Percentiles rank a stretch among this genome's conserved stretches.
Evolutionary conservation across 257 asterid genomes (phyloP).

Genomic region (Jacaranda mimosifolia): DNA sequence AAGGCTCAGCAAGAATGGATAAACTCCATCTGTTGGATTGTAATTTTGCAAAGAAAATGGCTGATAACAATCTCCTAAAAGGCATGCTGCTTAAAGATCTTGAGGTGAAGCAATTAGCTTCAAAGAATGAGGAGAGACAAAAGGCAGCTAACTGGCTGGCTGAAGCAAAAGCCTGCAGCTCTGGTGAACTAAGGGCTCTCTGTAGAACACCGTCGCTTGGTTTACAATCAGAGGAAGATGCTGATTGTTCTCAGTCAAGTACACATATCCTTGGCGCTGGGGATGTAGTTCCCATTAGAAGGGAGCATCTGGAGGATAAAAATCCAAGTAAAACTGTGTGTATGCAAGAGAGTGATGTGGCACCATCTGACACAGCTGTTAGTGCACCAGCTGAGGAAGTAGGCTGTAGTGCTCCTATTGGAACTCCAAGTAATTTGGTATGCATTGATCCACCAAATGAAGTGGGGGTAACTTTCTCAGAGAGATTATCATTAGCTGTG

Average conservation of each 20-base stretch:
- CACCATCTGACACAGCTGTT: constrained; percentile 18
- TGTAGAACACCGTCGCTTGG: constrained; percentile 28
- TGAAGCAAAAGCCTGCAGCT: constrained; percentile 32
- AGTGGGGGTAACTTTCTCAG: constrained; percentile 12
- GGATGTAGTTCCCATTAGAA: constrained; percentile 18
- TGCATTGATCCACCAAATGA: constrained; percentile 11
- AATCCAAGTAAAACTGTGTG: constrained; percentile 24
- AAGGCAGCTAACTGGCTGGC: constrained; percentile 50
- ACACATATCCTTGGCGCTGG: constrained; percentile 12
- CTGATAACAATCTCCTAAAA: constrained; percentile 48
- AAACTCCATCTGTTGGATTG: constrained; percentile 49
- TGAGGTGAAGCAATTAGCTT: constrained; percentile 54
- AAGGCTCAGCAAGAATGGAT: constrained; percentile 37
- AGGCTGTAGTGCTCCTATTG: constrained; percentile 27
- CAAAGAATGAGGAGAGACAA: constrained; percentile 46
- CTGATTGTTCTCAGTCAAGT: constrained; percentile 28
- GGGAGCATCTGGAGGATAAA: constrained; percentile 30
- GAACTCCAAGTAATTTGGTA: constrained; percentile 25
- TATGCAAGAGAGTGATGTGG: constrained; percentile 17
- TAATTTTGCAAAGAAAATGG: constrained; percentile 48
- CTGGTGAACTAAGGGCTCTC: constrained; percentile 14
- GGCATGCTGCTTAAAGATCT: constrained; percentile 51
- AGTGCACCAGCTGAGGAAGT: constrained; percentile 30
- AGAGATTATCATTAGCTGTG: background rate
- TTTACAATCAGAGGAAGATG: constrained; percentile 37